Conservation (phyloP, 179 eudicot species). For the Beta lomatogona region DNA sequence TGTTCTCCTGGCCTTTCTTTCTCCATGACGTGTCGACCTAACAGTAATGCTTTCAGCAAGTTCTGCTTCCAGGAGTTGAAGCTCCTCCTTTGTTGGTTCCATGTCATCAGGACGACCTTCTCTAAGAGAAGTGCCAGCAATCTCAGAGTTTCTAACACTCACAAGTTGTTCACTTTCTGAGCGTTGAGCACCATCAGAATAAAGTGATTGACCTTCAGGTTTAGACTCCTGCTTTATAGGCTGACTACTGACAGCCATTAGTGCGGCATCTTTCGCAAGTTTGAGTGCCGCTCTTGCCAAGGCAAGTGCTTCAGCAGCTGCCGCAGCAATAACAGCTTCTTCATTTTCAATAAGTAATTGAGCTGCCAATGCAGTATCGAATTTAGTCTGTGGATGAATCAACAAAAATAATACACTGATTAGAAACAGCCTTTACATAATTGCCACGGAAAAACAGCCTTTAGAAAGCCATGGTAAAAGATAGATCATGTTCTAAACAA, state of each 20-base stretch:
- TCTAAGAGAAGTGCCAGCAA: constrained; percentile 17
- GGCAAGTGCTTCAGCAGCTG: constrained; percentile 95
- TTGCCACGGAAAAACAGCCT: background rate
- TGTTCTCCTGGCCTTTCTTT: constrained; percentile 77
- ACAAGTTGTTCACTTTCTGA: constrained; percentile 34
- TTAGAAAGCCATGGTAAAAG: background rate
- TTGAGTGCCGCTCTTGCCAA: constrained; percentile 87
- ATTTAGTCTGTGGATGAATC: constrained; percentile 44
- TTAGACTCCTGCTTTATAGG: constrained; percentile 35
- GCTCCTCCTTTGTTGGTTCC: constrained; percentile 71
- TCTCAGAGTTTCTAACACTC: constrained; percentile 26
- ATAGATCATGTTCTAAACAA: background rate
- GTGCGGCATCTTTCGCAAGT: constrained; percentile 79
- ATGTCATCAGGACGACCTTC: constrained; percentile 41
- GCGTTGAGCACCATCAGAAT: constrained; percentile 29
- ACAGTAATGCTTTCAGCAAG: constrained; percentile 60
- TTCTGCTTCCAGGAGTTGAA: constrained; percentile 59
- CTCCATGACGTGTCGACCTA: constrained; percentile 73
- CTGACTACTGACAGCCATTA: constrained; percentile 42
- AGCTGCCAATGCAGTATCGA: constrained; percentile 45
- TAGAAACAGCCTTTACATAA: background rate
- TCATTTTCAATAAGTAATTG: constrained; percentile 63
- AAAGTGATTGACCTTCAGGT: constrained; percentile 33
- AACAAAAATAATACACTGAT: background rate
- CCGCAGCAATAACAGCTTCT: constrained; percentile 75